Base-by-base conservation (phyloP, 495 filamentous ascomycete genomes). In the Talaromyces wortmannii region DNA sequence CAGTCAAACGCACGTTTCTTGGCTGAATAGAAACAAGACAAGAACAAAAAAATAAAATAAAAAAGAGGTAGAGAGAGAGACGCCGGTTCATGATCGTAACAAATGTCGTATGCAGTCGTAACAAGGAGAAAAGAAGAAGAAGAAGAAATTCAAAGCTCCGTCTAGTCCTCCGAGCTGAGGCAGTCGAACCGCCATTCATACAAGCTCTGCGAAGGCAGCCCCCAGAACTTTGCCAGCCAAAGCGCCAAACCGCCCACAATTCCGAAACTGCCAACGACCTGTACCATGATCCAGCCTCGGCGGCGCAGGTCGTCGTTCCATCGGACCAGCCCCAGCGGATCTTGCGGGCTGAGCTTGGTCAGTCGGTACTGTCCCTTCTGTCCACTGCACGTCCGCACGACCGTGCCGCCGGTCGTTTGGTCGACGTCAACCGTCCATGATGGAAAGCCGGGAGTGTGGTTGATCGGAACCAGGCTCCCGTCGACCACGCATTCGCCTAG, bases 241-340 rank as follows among this genome's bases (percentile, higher is more conserved):
- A 89, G 73, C 13, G 84, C 82, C 51, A 94, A 63, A 15, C 88
- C 89, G 16, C 89, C 87, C 11, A 94, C 66, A 15, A 92, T 73
- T 0, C 90, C 85, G 47, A 89, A 76, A 43, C 84, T 81, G 0
- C 90, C 87, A n/a, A 92, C 73, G 11, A 96, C 78, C 67, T 90
- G 86, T n/a, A 95, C 67, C 3, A 86, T 81, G 47, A 84, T 57
- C 79, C 87, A 85, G 2, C 89, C 81, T 55, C 76, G 82, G 29
- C 76, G 74, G 56, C 78, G 80, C 55, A 95, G 61, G 30, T 86
- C 82, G n/a, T 86, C 85, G 8, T 80, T 80, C 63, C 88, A 83
- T 56, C 83, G 76, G 55, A 92, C 73, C 18, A 95, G 60, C 3
- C 90, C 90, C 0, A 95, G 73, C 6, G 91, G 91, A 66, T 96